These are phyloP conservation scores for Eucalyptus albens DNA, from an alignment of 345 rosid genomes.

Conservation along the genomic window DNA sequence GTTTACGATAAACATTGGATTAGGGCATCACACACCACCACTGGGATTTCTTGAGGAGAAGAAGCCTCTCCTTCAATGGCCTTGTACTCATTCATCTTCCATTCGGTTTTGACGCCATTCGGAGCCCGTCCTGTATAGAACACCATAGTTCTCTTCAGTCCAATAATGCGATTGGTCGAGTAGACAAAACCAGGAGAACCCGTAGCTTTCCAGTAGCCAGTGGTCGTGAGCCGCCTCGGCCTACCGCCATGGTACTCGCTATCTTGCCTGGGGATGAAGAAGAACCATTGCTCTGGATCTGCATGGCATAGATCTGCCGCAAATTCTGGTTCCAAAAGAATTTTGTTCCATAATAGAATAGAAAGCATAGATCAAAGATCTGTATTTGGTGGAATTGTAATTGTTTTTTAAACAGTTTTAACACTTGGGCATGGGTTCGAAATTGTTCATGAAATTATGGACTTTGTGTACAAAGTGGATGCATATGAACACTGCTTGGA, in stretches of 20 bases:
- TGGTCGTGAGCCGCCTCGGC: slow-evolving; percentile 20
- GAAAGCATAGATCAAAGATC: background rate
- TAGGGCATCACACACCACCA: background rate
- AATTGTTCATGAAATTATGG: background rate
- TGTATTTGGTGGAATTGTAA: background rate
- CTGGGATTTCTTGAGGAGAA: background rate
- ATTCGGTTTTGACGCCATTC: slow-evolving; percentile 21
- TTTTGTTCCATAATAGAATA: background rate
- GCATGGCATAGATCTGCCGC: slow-evolving; percentile 9
- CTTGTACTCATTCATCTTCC: slow-evolving; percentile 40
- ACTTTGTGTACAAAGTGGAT: background rate
- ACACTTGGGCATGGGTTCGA: background rate
- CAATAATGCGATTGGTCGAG: slow-evolving; percentile 12
- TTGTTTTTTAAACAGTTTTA: background rate
- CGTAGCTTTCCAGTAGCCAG: slow-evolving; percentile 38
- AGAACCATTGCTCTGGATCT: slow-evolving; percentile 39
- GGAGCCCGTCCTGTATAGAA: slow-evolving; percentile 36
- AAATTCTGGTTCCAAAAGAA: slow-evolving; percentile 6
- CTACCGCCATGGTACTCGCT: slow-evolving; percentile 25
- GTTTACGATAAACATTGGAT: background rate
- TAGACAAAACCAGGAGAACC: slow-evolving; percentile 27
- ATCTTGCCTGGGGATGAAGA: slow-evolving; percentile 32
- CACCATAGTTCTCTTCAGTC: slow-evolving; percentile 32
- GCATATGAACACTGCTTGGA: background rate
- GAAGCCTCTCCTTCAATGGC: slow-evolving; percentile 5